These are phyloP conservation scores for Calonectria pauciramosa DNA, from an alignment of 2,329 filamentous ascomycete genomes.

Conservation along the genomic window DNA sequence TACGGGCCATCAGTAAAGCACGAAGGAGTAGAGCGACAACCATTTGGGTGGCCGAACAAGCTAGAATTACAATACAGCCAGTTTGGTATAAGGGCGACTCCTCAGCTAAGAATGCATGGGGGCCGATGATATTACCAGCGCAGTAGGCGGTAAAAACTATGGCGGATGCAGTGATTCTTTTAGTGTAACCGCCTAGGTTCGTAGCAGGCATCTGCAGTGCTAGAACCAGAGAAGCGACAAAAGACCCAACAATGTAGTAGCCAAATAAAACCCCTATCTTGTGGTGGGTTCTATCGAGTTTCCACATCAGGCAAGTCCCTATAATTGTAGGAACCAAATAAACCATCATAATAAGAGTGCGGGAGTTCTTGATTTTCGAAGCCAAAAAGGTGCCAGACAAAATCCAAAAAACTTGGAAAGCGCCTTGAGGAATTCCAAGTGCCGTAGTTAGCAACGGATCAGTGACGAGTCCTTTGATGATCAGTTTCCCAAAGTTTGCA, in stretches of 20 bases:
- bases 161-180: constrained; percentile 59
- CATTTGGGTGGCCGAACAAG: constrained; percentile 36
- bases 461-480: constrained; percentile 61
- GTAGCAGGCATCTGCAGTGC: constrained; percentile 66
- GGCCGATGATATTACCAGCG: constrained; percentile 38
- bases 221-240: constrained; percentile 65
- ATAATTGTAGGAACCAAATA: constrained; percentile 65
- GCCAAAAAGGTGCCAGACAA: constrained; percentile 65
- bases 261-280: constrained; percentile 62
- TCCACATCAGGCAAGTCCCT: constrained; percentile 63
- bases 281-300: constrained; percentile 53
- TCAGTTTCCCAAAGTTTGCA: constrained; percentile 65
- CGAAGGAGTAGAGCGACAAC: constrained; percentile 33
- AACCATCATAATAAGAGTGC: constrained; percentile 63
- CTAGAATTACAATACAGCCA: constrained; percentile 57
- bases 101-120: constrained; percentile 55
- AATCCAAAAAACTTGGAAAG: constrained; percentile 65
- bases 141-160: constrained; percentile 62
- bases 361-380: constrained; percentile 60
- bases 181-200: constrained; percentile 63
- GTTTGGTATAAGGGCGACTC: constrained; percentile 65
- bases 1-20: constrained; percentile 26
- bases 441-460: constrained; percentile 56
- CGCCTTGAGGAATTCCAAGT: constrained; percentile 66
- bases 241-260: constrained; percentile 65